Percentiles rank a stretch among this genome's conserved stretches.
Evolutionary conservation across 805 yeast genomes (phyloP).

Genomic region (Candida takata): DNA sequence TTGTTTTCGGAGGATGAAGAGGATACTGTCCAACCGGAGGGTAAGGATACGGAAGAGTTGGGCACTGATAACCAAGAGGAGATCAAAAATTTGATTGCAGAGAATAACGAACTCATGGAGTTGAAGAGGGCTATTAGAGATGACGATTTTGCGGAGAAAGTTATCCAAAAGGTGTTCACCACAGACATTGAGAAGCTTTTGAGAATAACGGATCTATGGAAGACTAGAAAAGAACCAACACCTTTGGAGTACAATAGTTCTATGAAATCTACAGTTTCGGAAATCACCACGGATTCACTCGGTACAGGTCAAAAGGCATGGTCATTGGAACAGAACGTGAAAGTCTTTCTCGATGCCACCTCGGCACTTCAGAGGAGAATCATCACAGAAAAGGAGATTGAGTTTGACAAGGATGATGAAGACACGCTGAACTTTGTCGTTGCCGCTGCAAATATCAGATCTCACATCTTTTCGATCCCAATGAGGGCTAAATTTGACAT

Average conservation of each 20-base stretch:
- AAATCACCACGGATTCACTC: slow-evolving; percentile 16
- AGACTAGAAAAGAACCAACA: slow-evolving; percentile 56
- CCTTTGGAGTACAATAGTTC: slow-evolving; percentile 40
- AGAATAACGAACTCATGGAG: slow-evolving; percentile 56
- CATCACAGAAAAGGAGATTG: slow-evolving; percentile 32
- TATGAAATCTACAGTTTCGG: slow-evolving; percentile 10
- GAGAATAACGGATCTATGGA: slow-evolving; percentile 72
- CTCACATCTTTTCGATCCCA: slow-evolving; percentile 62
- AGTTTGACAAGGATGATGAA: slow-evolving; percentile 92
- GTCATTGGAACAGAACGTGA: slow-evolving; percentile 56
- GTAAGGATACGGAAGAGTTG: slow-evolving; percentile 33
- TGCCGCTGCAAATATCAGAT: slow-evolving; percentile 76
- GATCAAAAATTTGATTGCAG: slow-evolving; percentile 55
- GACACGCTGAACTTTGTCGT: slow-evolving; percentile 86
- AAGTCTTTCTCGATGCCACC: slow-evolving; percentile 46
- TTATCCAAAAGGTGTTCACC: slow-evolving; percentile 55
- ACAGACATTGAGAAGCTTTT: slow-evolving; percentile 76
- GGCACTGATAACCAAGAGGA: slow-evolving; percentile 64
- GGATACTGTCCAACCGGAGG: slow-evolving; percentile 22
- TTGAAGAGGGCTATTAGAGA: slow-evolving; percentile 33
- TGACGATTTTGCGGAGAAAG: slow-evolving; percentile 30
- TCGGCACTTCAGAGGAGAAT: slow-evolving; percentile 44
- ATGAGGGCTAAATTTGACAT: slow-evolving; percentile 74
- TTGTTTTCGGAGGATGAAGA: slow-evolving; percentile 54
- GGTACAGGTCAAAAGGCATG: slow-evolving; percentile 40